phyloP scores from a whole-genome alignment of 768 basidiomycete genomes.

The Dictyophora rubrovolvata region DNA sequence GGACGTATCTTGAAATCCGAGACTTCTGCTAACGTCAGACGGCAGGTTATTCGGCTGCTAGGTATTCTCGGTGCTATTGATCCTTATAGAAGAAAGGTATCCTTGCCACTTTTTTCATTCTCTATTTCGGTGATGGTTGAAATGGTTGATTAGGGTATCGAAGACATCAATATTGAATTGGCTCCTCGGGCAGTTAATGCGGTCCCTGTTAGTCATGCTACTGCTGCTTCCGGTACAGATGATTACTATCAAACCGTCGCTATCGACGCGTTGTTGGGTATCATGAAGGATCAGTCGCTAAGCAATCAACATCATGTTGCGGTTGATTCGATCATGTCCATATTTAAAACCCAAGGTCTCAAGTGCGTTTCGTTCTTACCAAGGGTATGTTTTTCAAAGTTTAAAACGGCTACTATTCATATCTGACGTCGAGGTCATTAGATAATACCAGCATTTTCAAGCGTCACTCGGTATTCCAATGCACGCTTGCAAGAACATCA shows the following conservation, averaged over 20 bases:
- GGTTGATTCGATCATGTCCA: constrained; percentile 96
- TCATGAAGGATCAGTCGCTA: constrained; percentile 82
- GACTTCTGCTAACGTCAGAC: constrained; percentile 51
- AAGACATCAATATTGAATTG: constrained; percentile 51
- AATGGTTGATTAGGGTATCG: constrained; percentile 53
- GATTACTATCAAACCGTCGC: constrained; percentile 98
- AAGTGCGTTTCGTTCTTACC: constrained; percentile 94
- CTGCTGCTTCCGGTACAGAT: constrained; percentile 59
- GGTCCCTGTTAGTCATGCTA: constrained; percentile 56
- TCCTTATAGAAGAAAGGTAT: constrained; percentile 88
- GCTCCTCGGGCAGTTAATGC: constrained; percentile 53
- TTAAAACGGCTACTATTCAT: no score
- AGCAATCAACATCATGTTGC: constrained; percentile 84
- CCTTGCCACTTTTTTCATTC: constrained; percentile 10
- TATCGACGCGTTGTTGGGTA: constrained; percentile 74
- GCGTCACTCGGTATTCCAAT: constrained; percentile 72
- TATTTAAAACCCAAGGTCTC: constrained; percentile 95
- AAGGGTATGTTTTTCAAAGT: constrained; percentile 47
- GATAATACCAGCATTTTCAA: constrained; percentile 91
- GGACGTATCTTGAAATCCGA: constrained; percentile 83
- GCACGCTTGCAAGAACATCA: constrained; percentile 87
- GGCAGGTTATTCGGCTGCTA: constrained; percentile 90
- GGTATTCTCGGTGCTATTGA: constrained; percentile 95
- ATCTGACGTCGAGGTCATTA: constrained; percentile 3
- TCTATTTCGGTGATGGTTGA: constrained; percentile 1